These are phyloP conservation scores for Trametes villosa DNA, from an alignment of 768 basidiomycete genomes.

Conservation along the genomic window DNA sequence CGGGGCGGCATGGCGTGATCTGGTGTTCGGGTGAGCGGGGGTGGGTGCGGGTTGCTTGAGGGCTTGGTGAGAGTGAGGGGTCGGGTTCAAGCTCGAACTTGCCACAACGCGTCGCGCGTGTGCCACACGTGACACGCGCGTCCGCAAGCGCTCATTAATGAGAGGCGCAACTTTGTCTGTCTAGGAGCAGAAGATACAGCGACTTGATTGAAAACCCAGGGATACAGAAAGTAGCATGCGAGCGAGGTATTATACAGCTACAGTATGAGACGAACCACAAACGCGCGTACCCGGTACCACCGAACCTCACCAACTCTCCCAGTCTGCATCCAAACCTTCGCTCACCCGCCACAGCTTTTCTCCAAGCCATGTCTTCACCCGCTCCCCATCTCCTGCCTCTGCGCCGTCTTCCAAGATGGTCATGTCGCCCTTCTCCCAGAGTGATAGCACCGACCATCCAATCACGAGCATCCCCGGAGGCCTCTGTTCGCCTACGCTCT, in stretches of 20 bases:
- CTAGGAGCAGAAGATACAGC: too few relatives aligned
- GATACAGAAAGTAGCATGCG: too few relatives aligned
- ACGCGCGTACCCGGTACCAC: neutral
- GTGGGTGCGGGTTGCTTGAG: neutral
- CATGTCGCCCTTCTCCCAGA: conserved; percentile 75
- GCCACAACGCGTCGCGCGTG: conserved; percentile 25
- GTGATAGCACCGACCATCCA: conserved; percentile 86
- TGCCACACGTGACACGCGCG: conserved; percentile 23
- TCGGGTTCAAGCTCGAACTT: conserved; percentile 12
- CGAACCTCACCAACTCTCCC: conserved; percentile 32
- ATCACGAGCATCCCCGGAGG: conserved; percentile 97
- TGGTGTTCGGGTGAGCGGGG: too few relatives aligned
- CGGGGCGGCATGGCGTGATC: conserved; percentile 61
- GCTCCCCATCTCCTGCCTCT: conserved; percentile 45
- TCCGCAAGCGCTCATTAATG: neutral
- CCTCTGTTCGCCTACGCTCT: conserved; percentile 79
- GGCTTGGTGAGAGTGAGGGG: neutral
- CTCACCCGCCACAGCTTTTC: conserved; percentile 60
- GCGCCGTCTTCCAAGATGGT: conserved; percentile 67
- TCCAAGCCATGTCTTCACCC: conserved; percentile 66
- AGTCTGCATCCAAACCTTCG: conserved; percentile 62
- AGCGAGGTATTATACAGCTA: too few relatives aligned
- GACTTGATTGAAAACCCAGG: too few relatives aligned
- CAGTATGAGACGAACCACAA: too few relatives aligned
- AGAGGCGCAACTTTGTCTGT: too few relatives aligned